Evolutionary conservation across 2,329 filamentous ascomycete species (phyloP), one percentile per base, ranked within the genome.

Genomic region (Aspergillus melleus): DNA sequence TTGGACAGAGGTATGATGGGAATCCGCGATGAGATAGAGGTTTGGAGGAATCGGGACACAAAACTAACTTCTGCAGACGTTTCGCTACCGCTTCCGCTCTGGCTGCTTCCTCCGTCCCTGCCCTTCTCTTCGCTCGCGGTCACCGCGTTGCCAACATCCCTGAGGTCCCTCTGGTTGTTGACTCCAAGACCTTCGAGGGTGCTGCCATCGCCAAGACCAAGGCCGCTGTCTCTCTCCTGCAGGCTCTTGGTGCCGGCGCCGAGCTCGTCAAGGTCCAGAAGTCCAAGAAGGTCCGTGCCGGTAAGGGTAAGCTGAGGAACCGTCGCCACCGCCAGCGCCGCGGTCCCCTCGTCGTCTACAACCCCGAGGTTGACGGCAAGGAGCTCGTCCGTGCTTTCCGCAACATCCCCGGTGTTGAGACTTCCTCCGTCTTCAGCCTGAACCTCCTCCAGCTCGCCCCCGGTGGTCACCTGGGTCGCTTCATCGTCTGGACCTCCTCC

Each of bases 371-470:
- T 76, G 96, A 99, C 79, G 93, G 95, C 84, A 96, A 93, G 85
- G 90, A 96, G 79, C 88, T 99, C 71, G 86, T 94, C 79, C 87
- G 86, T 77, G 94, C 92, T 74, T 97, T 97, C 91, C 93, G 95
- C 87, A 99, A 99, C 90, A 90, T 99, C 77, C 88, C 95, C 76
- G 95, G 95, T 84, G 93, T 98, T 71, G 95, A 99, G 90, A 96
- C 92, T 70, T 93, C 86, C 77, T 89, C 93, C 72, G 93, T 97
- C 81, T 93, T 90, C 83, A 85, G 92, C 69, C 88, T 99, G 76
- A 97, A 98, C 88, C 93, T 98, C 76, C 92, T 99, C 80, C 95
- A 99, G 87, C 92, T 99, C 79, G 95, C 95, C 70, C 95, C 95
- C 72, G 95, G 95, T 87, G 96, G 95, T 76, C 95, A 99, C 85